Conservation (phyloP, 805 yeast species). For the Kazachstania viticola region DNA sequence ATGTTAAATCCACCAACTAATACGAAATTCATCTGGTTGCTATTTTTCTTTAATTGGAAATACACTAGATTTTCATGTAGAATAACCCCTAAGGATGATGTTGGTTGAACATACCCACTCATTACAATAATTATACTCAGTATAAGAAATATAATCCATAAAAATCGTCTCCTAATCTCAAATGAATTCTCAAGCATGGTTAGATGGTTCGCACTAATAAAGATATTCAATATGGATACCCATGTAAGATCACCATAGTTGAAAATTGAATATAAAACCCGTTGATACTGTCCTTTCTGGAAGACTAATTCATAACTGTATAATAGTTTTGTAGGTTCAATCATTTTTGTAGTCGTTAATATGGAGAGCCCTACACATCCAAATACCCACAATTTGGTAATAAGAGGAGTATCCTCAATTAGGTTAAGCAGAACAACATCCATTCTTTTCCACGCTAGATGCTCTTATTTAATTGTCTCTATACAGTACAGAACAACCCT, state of each 20-base stretch:
- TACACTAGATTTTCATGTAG: constrained; percentile 21
- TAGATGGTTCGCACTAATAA: constrained; percentile 14
- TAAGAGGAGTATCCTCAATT: constrained; percentile 28
- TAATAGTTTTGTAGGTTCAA: constrained; percentile 24
- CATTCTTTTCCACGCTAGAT: too few species aligned
- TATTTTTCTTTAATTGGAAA: constrained; percentile 15
- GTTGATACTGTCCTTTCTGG: constrained; percentile 27
- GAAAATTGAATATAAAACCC: constrained; percentile 29
- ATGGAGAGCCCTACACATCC: constrained; percentile 29
- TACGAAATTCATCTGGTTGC: constrained; percentile 10
- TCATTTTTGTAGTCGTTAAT: constrained; percentile 25
- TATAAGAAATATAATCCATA: constrained; percentile 18
- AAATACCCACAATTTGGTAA: constrained; percentile 29
- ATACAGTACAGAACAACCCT: too few species aligned
- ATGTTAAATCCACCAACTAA: constrained; percentile 16
- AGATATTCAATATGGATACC: constrained; percentile 14
- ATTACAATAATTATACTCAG: constrained; percentile 10
- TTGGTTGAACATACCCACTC: constrained; percentile 19
- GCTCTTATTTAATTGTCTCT: too few species aligned
- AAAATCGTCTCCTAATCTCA: constrained; percentile 12
- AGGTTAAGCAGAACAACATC: constrained; percentile 21
- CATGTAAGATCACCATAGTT: constrained; percentile 27
- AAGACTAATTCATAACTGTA: constrained; percentile 31
- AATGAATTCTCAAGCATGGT: constrained; percentile 20
- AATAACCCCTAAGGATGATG: constrained; percentile 16